A percentile compares a stretch with the other conserved stretches of the same genome.
Conservation (phyloP, 352 stramenopile genomes). For the Pythium folliculosum region DNA sequence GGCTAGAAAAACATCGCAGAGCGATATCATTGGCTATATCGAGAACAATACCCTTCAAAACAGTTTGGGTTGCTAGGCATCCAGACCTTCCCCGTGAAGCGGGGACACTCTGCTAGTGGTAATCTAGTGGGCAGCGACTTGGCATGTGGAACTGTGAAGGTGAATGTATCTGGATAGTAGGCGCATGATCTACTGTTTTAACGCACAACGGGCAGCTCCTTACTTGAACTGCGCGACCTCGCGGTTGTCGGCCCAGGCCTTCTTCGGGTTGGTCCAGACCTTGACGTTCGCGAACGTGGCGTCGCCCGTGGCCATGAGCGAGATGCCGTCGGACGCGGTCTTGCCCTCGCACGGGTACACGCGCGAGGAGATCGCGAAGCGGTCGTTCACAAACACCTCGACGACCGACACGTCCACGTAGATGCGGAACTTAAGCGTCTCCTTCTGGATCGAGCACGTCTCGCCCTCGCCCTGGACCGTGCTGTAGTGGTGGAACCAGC, state of each 20-base stretch:
- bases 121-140: too few relatives aligned
- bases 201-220: not conserved
- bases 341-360: constrained; percentile 62
- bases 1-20: too few relatives aligned
- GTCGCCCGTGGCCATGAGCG: constrained; percentile 41
- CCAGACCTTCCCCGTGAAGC: too few relatives aligned
- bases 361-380: constrained; percentile 62
- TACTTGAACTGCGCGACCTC: constrained; percentile 25
- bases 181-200: not conserved
- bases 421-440: constrained; percentile 58
- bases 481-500: constrained; percentile 66
- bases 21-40: too few relatives aligned
- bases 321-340: constrained; percentile 56
- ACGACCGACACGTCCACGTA: constrained; percentile 74
- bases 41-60: too few relatives aligned
- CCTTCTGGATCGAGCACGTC: constrained; percentile 39
- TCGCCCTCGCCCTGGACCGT: constrained; percentile 32
- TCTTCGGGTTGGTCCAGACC: constrained; percentile 68
- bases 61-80: too few relatives aligned
- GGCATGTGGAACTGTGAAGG: not conserved
- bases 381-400: constrained; percentile 74
- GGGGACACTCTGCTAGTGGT: too few relatives aligned
- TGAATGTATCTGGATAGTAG: not conserved
- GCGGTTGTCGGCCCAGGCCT: constrained; percentile 53
- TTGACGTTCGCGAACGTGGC: constrained; percentile 64